Base-by-base conservation (phyloP, 495 filamentous ascomycete species). In the Chlorociboria aeruginascens region DNA sequence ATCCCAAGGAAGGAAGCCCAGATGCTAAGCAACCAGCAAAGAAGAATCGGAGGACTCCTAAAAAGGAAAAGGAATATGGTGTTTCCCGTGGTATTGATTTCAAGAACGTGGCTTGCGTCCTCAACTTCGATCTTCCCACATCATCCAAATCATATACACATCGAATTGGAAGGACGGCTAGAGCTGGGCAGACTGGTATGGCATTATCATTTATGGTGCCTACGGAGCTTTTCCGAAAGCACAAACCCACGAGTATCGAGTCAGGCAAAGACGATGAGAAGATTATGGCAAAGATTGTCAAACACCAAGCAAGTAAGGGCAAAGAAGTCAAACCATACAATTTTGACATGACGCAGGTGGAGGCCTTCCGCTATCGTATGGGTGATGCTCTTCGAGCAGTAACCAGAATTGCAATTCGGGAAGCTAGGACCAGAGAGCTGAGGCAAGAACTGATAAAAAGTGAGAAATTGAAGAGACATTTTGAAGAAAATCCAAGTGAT, bases 71-170 rank as follows among this genome's bases (percentile, higher is more conserved):
- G 61, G 92, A 97, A 57, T 97, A 89, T 59, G 86, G 89, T 31
- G 77, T 97, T 31, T 89, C 90, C 11, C 83, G 92, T 52, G 89
- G 88, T 38, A 92, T 96, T 63, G 92, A 99, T 64, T 99, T 99
- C 72, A 82, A 86, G 52, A 86, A 95, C 63, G 87, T 97, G 44
- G 81, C 89, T 17, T 87, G 84, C 50, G 87, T 99, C 16, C 77
- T 99, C 54, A 99, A 99, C 71, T 97, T 97, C 57, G 92, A 99
- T 64, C 79, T 97, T 34, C 93, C 92, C 0, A 76, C 77, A 31
- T 83, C 77, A 10, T 81, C 86, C n/a, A 89, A 83, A 61, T 93
- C 87, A 3, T 99, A 99, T 60, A 92, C 80, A 12, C 92, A 99
- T 66, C 83, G 92, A 42, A 92, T 97, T 61, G 92, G 92, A 32